Conservation (phyloP, 2,329 filamentous ascomycete species). For the Samsoniella hepiali region DNA sequence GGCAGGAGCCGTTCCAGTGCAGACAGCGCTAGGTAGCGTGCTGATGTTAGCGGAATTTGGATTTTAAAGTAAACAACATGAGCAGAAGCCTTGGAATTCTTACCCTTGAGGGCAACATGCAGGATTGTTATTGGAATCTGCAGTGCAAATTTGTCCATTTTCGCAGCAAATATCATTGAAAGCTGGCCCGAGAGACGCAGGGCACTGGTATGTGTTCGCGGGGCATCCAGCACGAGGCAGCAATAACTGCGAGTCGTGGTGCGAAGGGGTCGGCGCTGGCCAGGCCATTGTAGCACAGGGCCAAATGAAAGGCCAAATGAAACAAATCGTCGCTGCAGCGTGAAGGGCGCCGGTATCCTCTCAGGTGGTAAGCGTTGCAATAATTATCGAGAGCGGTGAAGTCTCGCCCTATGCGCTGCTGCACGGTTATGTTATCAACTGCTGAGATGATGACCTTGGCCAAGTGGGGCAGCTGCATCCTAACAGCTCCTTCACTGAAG, state of each 20-base stretch:
- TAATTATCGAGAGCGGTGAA: background rate
- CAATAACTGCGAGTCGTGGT: slow-evolving; percentile 23
- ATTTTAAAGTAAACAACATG: background rate
- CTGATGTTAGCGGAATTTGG: slow-evolving; percentile 19
- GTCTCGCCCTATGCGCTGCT: background rate
- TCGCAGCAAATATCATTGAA: slow-evolving; percentile 52
- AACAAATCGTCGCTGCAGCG: background rate
- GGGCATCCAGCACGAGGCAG: slow-evolving; percentile 39
- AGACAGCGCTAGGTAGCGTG: slow-evolving; percentile 44
- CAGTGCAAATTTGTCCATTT: slow-evolving; percentile 47
- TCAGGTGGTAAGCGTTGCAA: background rate
- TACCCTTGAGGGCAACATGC: slow-evolving; percentile 55
- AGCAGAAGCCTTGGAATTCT: background rate
- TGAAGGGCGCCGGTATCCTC: background rate
- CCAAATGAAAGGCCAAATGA: background rate
- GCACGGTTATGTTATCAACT: background rate
- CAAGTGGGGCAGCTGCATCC: background rate
- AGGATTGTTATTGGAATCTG: slow-evolving; percentile 47
- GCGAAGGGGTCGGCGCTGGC: slow-evolving; percentile 23
- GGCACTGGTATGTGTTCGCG: slow-evolving; percentile 49
- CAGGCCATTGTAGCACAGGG: background rate
- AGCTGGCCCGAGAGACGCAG: slow-evolving; percentile 41
- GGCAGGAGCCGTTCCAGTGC: slow-evolving; percentile 52
- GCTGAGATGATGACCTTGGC: background rate
- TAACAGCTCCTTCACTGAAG: background rate